phyloP scores from a whole-genome alignment of 2,329 filamentous ascomycete species.

The Orbilia ellipsospora region DNA sequence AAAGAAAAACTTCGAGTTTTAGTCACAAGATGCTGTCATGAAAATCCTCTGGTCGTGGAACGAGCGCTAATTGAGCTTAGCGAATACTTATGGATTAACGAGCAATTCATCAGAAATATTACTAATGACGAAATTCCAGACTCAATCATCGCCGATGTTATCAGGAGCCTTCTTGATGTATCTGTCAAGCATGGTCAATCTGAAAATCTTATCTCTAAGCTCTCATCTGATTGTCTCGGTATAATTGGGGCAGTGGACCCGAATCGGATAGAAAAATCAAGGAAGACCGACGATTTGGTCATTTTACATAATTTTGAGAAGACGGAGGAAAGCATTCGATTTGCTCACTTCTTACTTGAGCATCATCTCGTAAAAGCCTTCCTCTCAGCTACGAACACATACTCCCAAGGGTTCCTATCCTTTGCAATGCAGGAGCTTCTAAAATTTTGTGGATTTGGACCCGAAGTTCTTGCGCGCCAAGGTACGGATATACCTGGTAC shows the following conservation, averaged over 20 bases:
- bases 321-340: conserved; percentile 81
- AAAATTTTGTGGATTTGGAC: conserved; percentile 77
- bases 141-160: conserved; percentile 75
- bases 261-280: conserved; percentile 82
- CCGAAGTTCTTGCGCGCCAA: conserved; percentile 67
- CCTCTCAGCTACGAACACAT: conserved; percentile 86
- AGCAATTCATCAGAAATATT: conserved; percentile 81
- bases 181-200: conserved; percentile 75
- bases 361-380: conserved; percentile 92
- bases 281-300: conserved; percentile 83
- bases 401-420: conserved; percentile 88
- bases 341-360: conserved; percentile 85
- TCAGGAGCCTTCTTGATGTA: conserved; percentile 84
- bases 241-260: conserved; percentile 91
- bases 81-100: conserved; percentile 76
- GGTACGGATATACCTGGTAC: conserved; percentile 63
- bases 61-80: conserved; percentile 83
- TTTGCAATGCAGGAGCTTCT: conserved; percentile 95
- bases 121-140: conserved; percentile 86
- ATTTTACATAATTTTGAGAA: conserved; percentile 87
- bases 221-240: conserved; percentile 85
- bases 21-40: conserved; percentile 78
- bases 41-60: conserved; percentile 85
- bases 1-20: conserved; percentile 78
- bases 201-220: conserved; percentile 71